Base-by-base conservation (phyloP, 2,329 filamentous ascomycete genomes). In the Acephala macrosclerotiorum region DNA sequence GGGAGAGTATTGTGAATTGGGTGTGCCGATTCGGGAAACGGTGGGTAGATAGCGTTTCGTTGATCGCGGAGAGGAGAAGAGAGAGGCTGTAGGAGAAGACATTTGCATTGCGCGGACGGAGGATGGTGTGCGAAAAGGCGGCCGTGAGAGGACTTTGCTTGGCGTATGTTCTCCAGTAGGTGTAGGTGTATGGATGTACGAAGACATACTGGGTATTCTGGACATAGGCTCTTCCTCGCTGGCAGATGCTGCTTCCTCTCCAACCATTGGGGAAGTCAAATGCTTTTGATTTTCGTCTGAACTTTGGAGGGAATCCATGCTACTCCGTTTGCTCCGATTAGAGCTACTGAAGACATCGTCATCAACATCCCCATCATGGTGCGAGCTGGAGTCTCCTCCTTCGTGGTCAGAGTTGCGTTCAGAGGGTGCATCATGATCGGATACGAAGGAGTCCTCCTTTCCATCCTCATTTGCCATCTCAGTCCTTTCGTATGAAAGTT, bases 71-170 rank as follows among this genome's bases (percentile, higher is more conserved):
- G 87, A 86, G n/a, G 82, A 83, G 58, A 81, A 78, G n/a, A 83
- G 79, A 0, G 88, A 89, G 0, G 83, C 80, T 0, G 87, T 80
- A 0, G 89, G 90, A 0, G 89, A 91, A 1, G 85, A 85, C 88
- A 93, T 91, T 70, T 93, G 91, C 79, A 92, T 84, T 1, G 89
- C 88, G 58, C 88, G 87, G 8, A 92, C 86, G 14, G 88, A 89
- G 1, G 89, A 90, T 0, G 90, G 87, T 14, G 90, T 90, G 57
- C 90, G 84, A 75, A 93, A 93, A 1, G 87, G 84, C 5, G 88
- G 86, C 2, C 90, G 85, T 9, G 84, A 83, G 8, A 85, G 86
- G 8, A 84, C 83, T 61, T 89, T 85, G 25, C 84, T 74, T 35
- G 72, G 73, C 22, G 72, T 75, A 12, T 65, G 69, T 18, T 53